Conservation (phyloP, 805 yeast species). For the Torulaspora quercuum region DNA sequence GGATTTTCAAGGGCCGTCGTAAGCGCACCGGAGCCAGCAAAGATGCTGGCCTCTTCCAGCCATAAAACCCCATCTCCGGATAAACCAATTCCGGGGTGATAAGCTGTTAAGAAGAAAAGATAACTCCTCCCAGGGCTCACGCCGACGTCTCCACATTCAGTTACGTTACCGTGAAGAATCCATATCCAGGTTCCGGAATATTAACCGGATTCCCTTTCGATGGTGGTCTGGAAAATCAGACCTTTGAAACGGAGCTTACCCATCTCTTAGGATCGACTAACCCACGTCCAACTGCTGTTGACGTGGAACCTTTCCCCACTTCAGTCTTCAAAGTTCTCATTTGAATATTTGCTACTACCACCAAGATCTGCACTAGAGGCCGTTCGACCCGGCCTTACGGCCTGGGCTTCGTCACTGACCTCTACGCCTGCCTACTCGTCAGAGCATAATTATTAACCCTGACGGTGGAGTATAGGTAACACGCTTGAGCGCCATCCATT, state of each 20-base stretch:
- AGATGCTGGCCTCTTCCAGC: conserved; percentile 40
- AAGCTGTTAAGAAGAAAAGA: conserved; percentile 42
- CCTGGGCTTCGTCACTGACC: conserved; percentile 42
- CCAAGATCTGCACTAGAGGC: conserved; percentile 44
- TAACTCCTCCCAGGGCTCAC: conserved; percentile 44
- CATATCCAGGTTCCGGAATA: conserved; percentile 44
- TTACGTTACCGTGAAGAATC: conserved; percentile 42
- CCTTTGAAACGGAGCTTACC: conserved; percentile 41
- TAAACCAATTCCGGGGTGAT: conserved; percentile 43
- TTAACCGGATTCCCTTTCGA: conserved; percentile 45
- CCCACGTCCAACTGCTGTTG: conserved; percentile 44
- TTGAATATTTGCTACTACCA: conserved; percentile 43
- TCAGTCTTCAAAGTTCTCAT: conserved; percentile 43
- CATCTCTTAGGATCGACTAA: conserved; percentile 43
- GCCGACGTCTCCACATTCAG: conserved; percentile 43
- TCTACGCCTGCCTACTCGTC: conserved; percentile 44
- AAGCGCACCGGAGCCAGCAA: conserved; percentile 41
- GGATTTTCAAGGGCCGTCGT: conserved; percentile 43
- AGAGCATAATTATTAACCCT: conserved; percentile 38
- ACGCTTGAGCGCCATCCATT: conserved; percentile 42
- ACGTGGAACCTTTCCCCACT: conserved; percentile 44
- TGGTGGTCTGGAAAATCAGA: conserved; percentile 37
- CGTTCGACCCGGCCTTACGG: conserved; percentile 41
- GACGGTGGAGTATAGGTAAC: conserved; percentile 42
- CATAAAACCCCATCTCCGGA: conserved; percentile 41